Percentiles rank a stretch among this genome's conserved stretches.
These are phyloP conservation scores for Apiotrichum domesticum DNA, from an alignment of 1,284 basidiomycete genomes.

Conservation along the genomic window DNA sequence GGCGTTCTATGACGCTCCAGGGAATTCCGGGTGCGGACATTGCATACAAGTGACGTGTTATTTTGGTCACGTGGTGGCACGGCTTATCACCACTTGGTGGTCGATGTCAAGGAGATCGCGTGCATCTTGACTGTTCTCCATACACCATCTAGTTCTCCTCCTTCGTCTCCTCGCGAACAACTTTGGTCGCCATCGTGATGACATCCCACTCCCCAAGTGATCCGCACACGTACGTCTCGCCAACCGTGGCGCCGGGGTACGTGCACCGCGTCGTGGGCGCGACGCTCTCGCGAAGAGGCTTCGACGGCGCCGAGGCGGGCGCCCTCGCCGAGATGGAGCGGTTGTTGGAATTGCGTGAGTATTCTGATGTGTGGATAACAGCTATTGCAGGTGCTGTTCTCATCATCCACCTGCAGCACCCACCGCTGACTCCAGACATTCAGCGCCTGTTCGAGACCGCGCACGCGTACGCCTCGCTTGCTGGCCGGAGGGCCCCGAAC, in stretches of 20 bases:
- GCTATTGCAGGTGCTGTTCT: neutral
- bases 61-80: neutral
- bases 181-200: too few species aligned
- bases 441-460: conserved; percentile 30
- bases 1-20: neutral
- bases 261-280: conserved; percentile 27
- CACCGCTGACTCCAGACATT: conserved; percentile 24
- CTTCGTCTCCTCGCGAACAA: too few species aligned
- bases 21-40: too few species aligned
- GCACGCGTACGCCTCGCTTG: conserved; percentile 26
- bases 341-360: conserved; percentile 37
- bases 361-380: neutral
- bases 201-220: conserved; percentile 5
- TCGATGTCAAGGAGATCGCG: too few species aligned
- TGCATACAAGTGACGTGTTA: neutral
- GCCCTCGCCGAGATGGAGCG: conserved; percentile 39
- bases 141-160: neutral
- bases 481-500: conserved; percentile 22
- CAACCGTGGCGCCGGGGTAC: conserved; percentile 22
- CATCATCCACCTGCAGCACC: too few species aligned
- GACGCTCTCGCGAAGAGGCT: conserved; percentile 28
- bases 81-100: too few species aligned
- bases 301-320: conserved; percentile 39
- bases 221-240: conserved; percentile 14
- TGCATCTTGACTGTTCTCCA: too few species aligned